phyloP scores from a whole-genome alignment of 2,329 filamentous ascomycete genomes.

The Elsinoe perseae region DNA sequence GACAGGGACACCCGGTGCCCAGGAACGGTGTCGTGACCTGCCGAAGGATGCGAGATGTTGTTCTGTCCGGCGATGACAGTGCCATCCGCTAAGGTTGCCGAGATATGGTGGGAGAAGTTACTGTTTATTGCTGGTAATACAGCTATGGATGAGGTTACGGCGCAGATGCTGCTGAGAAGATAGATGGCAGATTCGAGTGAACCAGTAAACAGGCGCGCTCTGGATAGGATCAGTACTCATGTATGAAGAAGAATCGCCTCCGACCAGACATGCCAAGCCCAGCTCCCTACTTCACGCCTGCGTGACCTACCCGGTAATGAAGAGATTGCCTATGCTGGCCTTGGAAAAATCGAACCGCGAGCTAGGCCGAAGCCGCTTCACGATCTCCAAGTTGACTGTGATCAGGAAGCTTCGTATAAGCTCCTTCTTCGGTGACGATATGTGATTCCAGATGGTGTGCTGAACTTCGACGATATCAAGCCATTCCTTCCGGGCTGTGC shows the following conservation, averaged over 20 bases:
- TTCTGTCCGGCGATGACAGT: constrained; percentile 83
- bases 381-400: constrained; percentile 43
- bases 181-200: constrained; percentile 91
- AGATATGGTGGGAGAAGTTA: constrained; percentile 93
- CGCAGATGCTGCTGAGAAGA: constrained; percentile 76
- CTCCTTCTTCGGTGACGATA: constrained; percentile 44
- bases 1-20: constrained; percentile 17
- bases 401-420: constrained; percentile 46
- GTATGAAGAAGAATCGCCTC: too few species aligned
- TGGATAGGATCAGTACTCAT: constrained; percentile 30
- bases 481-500: constrained; percentile 68
- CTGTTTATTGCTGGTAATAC: constrained; percentile 89
- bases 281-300: too few species aligned
- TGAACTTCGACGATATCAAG: constrained; percentile 79
- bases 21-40: constrained; percentile 7
- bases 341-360: constrained; percentile 43
- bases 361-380: constrained; percentile 40
- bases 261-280: too few species aligned
- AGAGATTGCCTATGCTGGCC: constrained; percentile 45
- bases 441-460: constrained; percentile 61
- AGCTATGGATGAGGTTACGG: constrained; percentile 65
- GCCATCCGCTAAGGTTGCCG: constrained; percentile 68
- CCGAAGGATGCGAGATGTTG: constrained; percentile 63
- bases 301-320: constrained; percentile 41
- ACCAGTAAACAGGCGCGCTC: constrained; percentile 81